Evolutionary conservation across 352 stramenopile genomes (phyloP), one percentile per base, ranked within the genome.

Genomic region (Salisapilia sapeloensis): DNA sequence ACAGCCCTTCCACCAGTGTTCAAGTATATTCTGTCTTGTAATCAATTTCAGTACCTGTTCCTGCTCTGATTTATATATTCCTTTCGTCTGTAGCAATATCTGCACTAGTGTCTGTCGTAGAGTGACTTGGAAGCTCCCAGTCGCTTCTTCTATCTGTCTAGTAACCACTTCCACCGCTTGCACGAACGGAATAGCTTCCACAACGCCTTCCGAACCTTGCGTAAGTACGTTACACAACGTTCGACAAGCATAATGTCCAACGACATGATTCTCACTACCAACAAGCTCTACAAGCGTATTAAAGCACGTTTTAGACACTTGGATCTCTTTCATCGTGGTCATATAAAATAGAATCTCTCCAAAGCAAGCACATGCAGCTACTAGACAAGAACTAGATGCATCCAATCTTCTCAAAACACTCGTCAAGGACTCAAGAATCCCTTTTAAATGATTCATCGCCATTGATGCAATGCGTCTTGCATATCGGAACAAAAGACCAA

Each of bases 341-440:
- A 74, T 61, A 36, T 84, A 84, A 37, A 85, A 83, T 0, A 82
- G 32, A 13, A 86, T 40, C 37, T 86, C 70, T 5, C 74, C 74
- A 1, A 90, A 42, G 37, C 67, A 77, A 4, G 64, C 50, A 4
- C 71, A 33, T 6, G 70, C 44, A 1, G 28, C 18, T 8, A 24
- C 11, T 25, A 3, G 3, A n/a, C n/a, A n/a, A n/a, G n/a, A 36
- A 20, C 3, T 6, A 36, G 3, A 20, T 35, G 16, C 39, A 28
- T 7, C 12, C 20, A 13, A 49, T 38, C 26, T 29, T 15, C 2
- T 30, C 18, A n/a, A 5, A 10, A 5, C 21, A 16, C 18, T 8
- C 34, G 27, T 1, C 23, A 27, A 13, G 19, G 25, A 29, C 7
- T 7, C 33, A 17, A 8, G 35, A 24, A 14, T 41, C 19, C 6